Evolutionary conservation across 148 eudicot genomes (phyloP), one percentile per base, ranked within the genome.

Genomic region (Fagopyrum tataricum): DNA sequence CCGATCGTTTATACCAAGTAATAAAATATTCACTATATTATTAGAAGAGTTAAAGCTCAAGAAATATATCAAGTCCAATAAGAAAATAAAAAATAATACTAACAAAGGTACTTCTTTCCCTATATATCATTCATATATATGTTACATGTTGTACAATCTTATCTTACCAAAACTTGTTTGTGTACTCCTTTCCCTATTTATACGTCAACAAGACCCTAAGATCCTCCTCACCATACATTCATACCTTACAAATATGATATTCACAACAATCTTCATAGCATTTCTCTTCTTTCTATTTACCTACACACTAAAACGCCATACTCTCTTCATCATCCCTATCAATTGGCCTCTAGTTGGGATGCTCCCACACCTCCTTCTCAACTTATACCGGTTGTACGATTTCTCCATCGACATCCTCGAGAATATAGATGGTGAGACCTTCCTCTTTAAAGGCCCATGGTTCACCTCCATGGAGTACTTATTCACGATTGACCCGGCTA

Each of bases 401-500:
- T 52, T 26, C 12, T 44, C 53, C 51, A 15, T 73, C 2, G 70
- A 85, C 11, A 2, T 84, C 15, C 7, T 80, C 6, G 21, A 72
- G 0, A 20, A 0, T 15, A 42, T 67, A 4, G 62, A 77, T 15
- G 75, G 84, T 1, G 6, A 6, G 1, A 85, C 84, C 24, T 83
- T 81, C 23, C n/a, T 53, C 0, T 24, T 84, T 31, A 78, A 80
- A 67, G 97, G 93, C 17, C 97, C 97, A 7, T 84, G 91, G 88
- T 79, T 82, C 68, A 61, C 79, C 48, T 70, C 79, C 51, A 82
- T 87, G 88, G 76, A 84, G 47, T 68, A 83, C 40, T 24, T 88
- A 2, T 44, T 42, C 26, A 86, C 90, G 0, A 67, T 56, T 12
- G 84, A 88, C 26, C 88, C 89, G 0, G 76, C 51, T 7, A 81